Evolutionary conservation across 2,329 filamentous ascomycete genomes (phyloP).

Genomic region (Herpotrichia juniperi): DNA sequence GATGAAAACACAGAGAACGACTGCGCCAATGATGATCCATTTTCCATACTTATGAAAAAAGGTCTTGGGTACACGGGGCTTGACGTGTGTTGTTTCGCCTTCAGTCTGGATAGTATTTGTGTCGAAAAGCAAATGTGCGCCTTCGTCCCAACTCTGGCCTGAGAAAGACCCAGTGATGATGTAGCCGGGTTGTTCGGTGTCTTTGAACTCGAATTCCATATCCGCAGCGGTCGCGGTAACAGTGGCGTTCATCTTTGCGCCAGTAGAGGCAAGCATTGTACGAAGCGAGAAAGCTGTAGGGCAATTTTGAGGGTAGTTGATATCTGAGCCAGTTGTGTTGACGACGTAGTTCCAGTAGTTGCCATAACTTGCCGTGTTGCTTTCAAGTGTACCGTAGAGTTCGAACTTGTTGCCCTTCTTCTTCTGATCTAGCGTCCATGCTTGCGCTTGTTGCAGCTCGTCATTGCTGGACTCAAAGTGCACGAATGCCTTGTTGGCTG

Average conservation of each 20-base stretch:
- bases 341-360: constrained; percentile 16
- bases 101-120: constrained; percentile 10
- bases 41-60: constrained; percentile 1
- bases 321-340: constrained; percentile 11
- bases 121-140: constrained; percentile 7
- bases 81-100: constrained; percentile 9
- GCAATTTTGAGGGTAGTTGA: constrained; percentile 1
- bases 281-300: constrained; percentile 3
- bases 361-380: constrained; percentile 3
- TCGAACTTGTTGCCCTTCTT: constrained; percentile 8
- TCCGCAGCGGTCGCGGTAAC: constrained; percentile 2
- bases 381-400: constrained; percentile 7
- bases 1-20: neutral
- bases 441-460: constrained; percentile 6
- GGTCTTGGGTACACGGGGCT: constrained; percentile 3
- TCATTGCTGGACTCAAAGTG: constrained; percentile 16
- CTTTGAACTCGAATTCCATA: constrained; percentile 4
- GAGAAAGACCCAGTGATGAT: constrained; percentile 6
- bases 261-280: constrained; percentile 3
- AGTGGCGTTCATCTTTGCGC: constrained; percentile 8
- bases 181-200: constrained; percentile 2
- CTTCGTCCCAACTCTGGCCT: constrained; percentile 10
- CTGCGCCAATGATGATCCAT: constrained; percentile 8
- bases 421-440: constrained; percentile 9
- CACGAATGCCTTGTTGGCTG: constrained; percentile 12